Evolutionary conservation across 2,329 filamentous ascomycete genomes (phyloP), one percentile per base, ranked within the genome.

Genomic region (Zymoseptoria brevis): DNA sequence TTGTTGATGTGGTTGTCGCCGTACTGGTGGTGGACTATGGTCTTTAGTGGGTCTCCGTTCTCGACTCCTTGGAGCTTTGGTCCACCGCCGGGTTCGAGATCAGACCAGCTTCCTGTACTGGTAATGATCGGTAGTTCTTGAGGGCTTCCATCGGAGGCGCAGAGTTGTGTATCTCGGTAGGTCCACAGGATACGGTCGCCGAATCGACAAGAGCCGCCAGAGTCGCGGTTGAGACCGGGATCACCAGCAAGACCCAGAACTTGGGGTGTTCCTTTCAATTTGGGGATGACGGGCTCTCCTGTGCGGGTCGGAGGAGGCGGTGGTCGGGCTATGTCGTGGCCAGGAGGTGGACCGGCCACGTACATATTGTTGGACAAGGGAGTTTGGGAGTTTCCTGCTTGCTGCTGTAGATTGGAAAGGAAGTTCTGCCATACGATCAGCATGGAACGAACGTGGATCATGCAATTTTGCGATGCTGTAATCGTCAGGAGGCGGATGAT

Each of bases 41-140:
- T 58, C n/a, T 54, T 57, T 7, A 62, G 49, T 11, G 48, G 53
- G 24, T 57, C 58, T 21, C 22, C 21, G 13, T 51, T 49, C 6
- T 41, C 49, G 13, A 24, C 56, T 16, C n/a, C 55, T 24, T 64
- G 55, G 6, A 64, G 52, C 9, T 54, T 56, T n/a, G 62, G 62
- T n/a, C 56, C 54, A 4, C 60, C 62, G 16, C 61, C 21, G n/a
- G 50, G 24, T 19, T 59, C 57, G 13, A 56, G 58, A 29, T 64
- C 61, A 2, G 60, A 59, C 62, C 62, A 64, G n/a, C 53, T 57
- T 13, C 61, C 62, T 11, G 62, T 64, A 55, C 59, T 64, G 13
- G 56, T 56, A 16, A 64, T 64, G 50, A 64, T 64, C 1, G 62
- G 62, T n/a, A 64, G 55, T 53, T 59, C 57, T 19, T 59, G 60